Evolutionary conservation across 2,329 filamentous ascomycete genomes (phyloP).

Genomic region (Waltergamsia citrina): DNA sequence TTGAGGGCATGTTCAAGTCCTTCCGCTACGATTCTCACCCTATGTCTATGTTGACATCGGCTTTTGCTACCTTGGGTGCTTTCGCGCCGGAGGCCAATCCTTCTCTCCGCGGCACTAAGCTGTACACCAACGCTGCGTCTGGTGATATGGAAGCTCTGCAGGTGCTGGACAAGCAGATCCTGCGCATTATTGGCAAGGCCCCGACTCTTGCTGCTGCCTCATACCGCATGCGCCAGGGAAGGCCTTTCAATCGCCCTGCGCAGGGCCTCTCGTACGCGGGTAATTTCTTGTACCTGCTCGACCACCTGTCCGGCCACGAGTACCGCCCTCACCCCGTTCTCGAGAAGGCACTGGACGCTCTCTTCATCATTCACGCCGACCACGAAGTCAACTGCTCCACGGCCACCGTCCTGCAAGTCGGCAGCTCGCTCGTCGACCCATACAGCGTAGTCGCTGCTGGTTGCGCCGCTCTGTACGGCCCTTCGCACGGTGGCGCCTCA

Average conservation of each 20-base stretch:
- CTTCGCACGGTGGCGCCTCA: conserved; percentile 49
- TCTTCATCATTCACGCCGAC: conserved; percentile 48
- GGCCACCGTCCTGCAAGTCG: conserved; percentile 45
- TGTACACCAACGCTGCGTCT: conserved; percentile 34
- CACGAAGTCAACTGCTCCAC: conserved; percentile 51
- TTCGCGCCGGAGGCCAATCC: conserved; percentile 41
- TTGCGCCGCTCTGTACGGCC: conserved; percentile 44
- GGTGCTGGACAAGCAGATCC: conserved; percentile 40
- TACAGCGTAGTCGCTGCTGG: conserved; percentile 42
- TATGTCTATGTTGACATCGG: conserved; percentile 40
- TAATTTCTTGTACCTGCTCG: conserved; percentile 45
- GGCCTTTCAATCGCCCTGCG: conserved; percentile 38
- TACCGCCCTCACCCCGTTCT: conserved; percentile 38
- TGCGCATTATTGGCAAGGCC: conserved; percentile 41
- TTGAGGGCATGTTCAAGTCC: conserved; percentile 39
- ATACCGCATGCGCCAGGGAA: conserved; percentile 42
- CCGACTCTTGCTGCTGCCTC: conserved; percentile 39
- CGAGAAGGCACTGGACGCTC: conserved; percentile 38
- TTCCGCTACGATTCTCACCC: conserved; percentile 42
- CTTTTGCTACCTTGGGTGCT: conserved; percentile 38
- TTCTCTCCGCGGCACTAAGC: conserved; percentile 36
- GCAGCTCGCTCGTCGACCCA: conserved; percentile 45
- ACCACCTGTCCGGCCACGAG: conserved; percentile 35
- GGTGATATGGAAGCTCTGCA: conserved; percentile 29
- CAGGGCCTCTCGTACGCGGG: conserved; percentile 39